A percentile compares a stretch with the other conserved stretches of the same genome.
phyloP scores from a whole-genome alignment of 106 monocot species.

The Allium cepa region DNA sequence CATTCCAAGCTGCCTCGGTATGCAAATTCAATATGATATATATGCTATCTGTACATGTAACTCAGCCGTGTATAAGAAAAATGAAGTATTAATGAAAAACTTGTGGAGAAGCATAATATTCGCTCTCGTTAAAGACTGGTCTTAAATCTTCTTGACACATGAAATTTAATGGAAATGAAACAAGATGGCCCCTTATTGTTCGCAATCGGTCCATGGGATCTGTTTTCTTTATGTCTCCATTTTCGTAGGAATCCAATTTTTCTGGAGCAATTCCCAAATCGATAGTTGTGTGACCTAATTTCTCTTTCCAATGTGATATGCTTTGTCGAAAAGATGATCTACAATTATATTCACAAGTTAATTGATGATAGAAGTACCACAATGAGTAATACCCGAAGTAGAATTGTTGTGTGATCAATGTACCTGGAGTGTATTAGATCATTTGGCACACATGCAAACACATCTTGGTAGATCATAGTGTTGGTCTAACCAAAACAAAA shows the following conservation, averaged over 20 bases:
- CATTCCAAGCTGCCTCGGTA: too few relatives aligned
- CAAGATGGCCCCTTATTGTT: conserved; percentile 70
- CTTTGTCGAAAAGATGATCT: conserved; percentile 60
- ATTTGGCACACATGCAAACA: conserved; percentile 92
- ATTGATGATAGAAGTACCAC: background rate
- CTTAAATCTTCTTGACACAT: conserved; percentile 95
- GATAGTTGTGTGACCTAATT: conserved; percentile 80
- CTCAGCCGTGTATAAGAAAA: too few relatives aligned
- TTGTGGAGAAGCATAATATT: conserved; percentile 82
- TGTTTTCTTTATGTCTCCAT: conserved; percentile 37
- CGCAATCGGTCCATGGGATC: conserved; percentile 65
- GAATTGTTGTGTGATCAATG: background rate
- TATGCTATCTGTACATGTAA: too few relatives aligned
- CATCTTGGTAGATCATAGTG: conserved; percentile 82
- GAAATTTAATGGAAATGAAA: conserved; percentile 88
- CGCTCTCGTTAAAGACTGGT: conserved; percentile 85
- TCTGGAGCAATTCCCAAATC: conserved; percentile 83
- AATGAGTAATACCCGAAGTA: background rate
- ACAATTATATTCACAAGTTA: background rate
- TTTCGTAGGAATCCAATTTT: conserved; percentile 51
- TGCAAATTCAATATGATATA: too few relatives aligned
- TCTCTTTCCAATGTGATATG: conserved; percentile 71
- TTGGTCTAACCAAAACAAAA: conserved; percentile 36
- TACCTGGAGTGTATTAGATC: conserved; percentile 97
- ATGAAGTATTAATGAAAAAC: conserved; percentile 61